A percentile compares a stretch with the other conserved stretches of the same genome.
These are phyloP conservation scores for Candida loeiensis DNA, from an alignment of 805 yeast genomes.

Conservation along the genomic window DNA sequence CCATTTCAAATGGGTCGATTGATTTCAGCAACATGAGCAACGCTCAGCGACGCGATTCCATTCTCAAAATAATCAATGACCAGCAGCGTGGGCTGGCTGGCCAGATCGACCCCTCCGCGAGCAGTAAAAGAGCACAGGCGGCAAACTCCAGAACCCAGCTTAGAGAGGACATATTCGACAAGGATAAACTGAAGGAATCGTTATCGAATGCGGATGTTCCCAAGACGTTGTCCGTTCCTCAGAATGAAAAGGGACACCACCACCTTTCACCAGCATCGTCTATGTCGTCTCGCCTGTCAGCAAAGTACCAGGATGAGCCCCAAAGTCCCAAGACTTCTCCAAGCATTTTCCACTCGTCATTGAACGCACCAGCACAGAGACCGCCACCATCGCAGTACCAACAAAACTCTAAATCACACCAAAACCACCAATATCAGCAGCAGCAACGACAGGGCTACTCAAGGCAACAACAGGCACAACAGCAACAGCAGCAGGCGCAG, in stretches of 20 bases:
- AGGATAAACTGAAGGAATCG: slow-evolving; percentile 9
- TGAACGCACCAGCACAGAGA: slow-evolving; percentile 10
- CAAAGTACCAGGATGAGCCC: slow-evolving; percentile 30
- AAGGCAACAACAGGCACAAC: slow-evolving; percentile 4
- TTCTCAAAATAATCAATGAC: slow-evolving; percentile 35
- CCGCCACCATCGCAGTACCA: slow-evolving; percentile 2
- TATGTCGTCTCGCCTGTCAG: slow-evolving; percentile 30
- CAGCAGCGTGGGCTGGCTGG: slow-evolving; percentile 19
- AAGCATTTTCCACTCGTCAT: slow-evolving; percentile 10
- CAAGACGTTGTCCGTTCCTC: slow-evolving; percentile 11
- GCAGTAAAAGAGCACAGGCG: slow-evolving; percentile 6
- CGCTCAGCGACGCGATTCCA: slow-evolving; percentile 39
- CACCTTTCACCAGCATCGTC: slow-evolving; percentile 37
- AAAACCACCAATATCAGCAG: slow-evolving; percentile 8
- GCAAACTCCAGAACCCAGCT: slow-evolving; percentile 18
- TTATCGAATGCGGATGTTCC: slow-evolving; percentile 3
- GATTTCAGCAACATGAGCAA: slow-evolving; percentile 38
- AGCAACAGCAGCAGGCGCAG: slow-evolving; percentile 10
- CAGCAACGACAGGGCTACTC: slow-evolving; percentile 7
- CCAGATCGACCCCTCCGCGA: slow-evolving; percentile 10
- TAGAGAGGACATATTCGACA: slow-evolving; percentile 38
- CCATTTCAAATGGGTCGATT: slow-evolving; percentile 33
- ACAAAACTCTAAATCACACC: slow-evolving; percentile 9
- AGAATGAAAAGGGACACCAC: slow-evolving; percentile 11
- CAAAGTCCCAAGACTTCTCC: slow-evolving; percentile 43